Evolutionary conservation across 768 basidiomycete genomes (phyloP).

Genomic region (Amanita muscaria): DNA sequence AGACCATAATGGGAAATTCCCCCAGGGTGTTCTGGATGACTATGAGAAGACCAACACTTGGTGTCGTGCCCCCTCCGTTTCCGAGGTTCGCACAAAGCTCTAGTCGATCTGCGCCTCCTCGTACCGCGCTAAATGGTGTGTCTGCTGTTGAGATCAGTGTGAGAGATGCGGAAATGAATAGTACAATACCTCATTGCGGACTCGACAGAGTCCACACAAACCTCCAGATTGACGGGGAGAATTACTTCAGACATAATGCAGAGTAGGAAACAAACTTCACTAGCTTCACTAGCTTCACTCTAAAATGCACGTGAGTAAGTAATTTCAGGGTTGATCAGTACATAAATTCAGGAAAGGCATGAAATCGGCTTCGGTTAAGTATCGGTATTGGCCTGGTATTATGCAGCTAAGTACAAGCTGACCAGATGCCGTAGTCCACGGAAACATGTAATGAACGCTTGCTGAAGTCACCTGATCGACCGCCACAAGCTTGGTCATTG

Average conservation of each 20-base stretch:
- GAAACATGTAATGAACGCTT: neutral
- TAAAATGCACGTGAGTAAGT: neutral
- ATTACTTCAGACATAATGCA: conserved; percentile 3
- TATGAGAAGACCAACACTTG: conserved; percentile 65
- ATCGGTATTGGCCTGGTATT: too few species aligned
- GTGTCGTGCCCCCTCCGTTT: conserved; percentile 75
- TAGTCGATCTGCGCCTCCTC: conserved; percentile 67
- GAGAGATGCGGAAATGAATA: neutral
- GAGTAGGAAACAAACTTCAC: neutral
- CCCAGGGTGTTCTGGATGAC: conserved; percentile 41
- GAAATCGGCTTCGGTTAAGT: too few species aligned
- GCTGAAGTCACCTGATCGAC: neutral
- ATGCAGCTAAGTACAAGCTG: neutral
- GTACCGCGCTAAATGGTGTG: conserved; percentile 44
- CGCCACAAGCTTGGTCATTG: neutral
- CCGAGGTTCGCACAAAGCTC: conserved; percentile 67
- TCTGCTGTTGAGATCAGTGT: conserved; percentile 9
- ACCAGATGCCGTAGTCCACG: neutral
- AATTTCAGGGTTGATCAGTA: conserved; percentile 5
- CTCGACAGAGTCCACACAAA: conserved; percentile 71
- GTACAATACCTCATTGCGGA: conserved; percentile 55
- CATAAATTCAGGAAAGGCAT: neutral
- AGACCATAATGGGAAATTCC: conserved; percentile 60
- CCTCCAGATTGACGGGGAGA: conserved; percentile 36
- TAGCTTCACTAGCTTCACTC: neutral